These are phyloP conservation scores for Eutypella sp. DNA, from an alignment of 2,329 filamentous ascomycete species.

Conservation along the genomic window DNA sequence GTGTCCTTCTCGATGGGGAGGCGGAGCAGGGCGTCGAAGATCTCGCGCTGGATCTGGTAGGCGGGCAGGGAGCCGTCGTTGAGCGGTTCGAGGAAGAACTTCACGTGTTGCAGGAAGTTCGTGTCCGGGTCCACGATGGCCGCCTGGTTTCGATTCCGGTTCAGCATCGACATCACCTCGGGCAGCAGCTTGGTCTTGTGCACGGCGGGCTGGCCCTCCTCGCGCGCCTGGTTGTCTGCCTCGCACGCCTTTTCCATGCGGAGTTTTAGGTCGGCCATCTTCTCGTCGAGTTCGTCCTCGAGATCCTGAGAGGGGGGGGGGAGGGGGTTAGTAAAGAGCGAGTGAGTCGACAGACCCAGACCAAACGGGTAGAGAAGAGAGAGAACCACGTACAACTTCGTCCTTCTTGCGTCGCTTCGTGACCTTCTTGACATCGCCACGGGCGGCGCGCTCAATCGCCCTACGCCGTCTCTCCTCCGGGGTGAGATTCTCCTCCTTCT, in stretches of 20 bases:
- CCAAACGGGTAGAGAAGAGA: too few species aligned
- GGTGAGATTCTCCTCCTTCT: constrained; percentile 72
- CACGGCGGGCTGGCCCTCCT: constrained; percentile 73
- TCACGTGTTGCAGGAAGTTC: constrained; percentile 89
- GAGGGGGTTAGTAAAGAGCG: constrained; percentile 2
- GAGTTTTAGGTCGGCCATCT: constrained; percentile 81
- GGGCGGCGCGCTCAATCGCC: constrained; percentile 81
- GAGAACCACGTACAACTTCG: constrained; percentile 63
- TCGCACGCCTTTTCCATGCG: constrained; percentile 89
- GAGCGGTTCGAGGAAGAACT: constrained; percentile 94
- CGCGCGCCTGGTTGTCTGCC: constrained; percentile 77
- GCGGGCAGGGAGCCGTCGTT: constrained; percentile 91
- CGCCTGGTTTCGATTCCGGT: constrained; percentile 79
- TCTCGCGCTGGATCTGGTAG: constrained; percentile 94
- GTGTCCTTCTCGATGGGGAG: constrained; percentile 89
- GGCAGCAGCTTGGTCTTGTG: constrained; percentile 93
- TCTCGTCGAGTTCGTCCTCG: constrained; percentile 83
- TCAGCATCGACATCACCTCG: constrained; percentile 81
- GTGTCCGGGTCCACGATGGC: constrained; percentile 89
- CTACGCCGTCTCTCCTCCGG: constrained; percentile 80
- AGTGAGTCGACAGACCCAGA: not conserved
- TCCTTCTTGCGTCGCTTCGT: constrained; percentile 71
- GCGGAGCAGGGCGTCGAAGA: constrained; percentile 74
- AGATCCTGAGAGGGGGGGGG: constrained; percentile 58
- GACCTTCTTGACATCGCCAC: constrained; percentile 80